Conservation (phyloP, 1,284 basidiomycete genomes). For the Hemileia vastatrix region DNA sequence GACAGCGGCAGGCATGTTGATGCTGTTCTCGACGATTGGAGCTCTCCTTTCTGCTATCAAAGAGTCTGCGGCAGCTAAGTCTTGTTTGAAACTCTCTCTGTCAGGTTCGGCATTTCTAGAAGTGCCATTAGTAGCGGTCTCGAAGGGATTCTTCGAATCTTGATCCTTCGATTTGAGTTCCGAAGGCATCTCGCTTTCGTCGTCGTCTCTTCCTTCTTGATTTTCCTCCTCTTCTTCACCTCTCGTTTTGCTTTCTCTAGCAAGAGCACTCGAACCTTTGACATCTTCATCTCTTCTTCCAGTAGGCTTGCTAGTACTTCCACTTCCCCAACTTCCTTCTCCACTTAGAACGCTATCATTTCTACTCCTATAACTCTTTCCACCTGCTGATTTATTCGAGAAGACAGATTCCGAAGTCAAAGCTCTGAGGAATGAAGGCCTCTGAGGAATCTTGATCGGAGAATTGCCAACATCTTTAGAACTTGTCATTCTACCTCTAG, state of each 20-base stretch:
- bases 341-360: neutral
- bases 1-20: neutral
- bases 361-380: neutral
- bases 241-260: neutral
- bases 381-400: neutral
- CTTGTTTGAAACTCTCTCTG: neutral
- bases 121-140: neutral
- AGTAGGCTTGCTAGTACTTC: neutral
- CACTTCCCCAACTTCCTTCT: neutral
- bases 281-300: neutral
- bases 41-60: neutral
- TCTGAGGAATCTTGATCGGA: no score
- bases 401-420: neutral
- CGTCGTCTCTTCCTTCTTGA: no score
- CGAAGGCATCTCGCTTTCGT: neutral
- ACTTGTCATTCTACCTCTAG: no score
- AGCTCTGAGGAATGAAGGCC: no score
- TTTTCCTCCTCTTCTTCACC: no score
- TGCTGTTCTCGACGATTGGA: neutral
- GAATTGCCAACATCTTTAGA: no score
- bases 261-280: neutral
- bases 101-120: neutral
- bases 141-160: neutral
- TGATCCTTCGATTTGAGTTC: neutral
- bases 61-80: neutral